These are phyloP conservation scores for Metarhizium robertsii DNA, from an alignment of 2,329 filamentous ascomycete species.

Conservation along the genomic window DNA sequence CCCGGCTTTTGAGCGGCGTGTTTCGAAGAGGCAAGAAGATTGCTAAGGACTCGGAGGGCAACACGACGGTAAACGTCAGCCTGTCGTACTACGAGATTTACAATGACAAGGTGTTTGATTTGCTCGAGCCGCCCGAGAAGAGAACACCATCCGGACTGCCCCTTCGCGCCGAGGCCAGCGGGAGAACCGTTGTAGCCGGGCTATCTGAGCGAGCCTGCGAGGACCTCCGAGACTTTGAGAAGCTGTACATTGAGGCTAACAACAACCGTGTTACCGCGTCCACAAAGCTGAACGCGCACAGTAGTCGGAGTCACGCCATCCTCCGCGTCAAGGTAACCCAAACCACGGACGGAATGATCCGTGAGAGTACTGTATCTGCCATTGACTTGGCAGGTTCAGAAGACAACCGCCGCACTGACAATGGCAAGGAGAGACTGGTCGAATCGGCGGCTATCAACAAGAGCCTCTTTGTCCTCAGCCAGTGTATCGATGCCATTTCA, in stretches of 20 bases:
- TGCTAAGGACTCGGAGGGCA: conserved; percentile 63
- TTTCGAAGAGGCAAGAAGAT: conserved; percentile 82
- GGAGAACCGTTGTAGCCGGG: conserved; percentile 80
- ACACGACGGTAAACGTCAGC: conserved; percentile 62
- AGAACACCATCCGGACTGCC: conserved; percentile 72
- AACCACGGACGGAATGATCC: conserved; percentile 55
- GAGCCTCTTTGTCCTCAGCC: conserved; percentile 85
- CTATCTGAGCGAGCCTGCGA: conserved; percentile 74
- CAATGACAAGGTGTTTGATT: conserved; percentile 88
- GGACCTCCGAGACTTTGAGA: conserved; percentile 83
- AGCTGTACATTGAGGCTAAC: conserved; percentile 84
- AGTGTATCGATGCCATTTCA: conserved; percentile 92
- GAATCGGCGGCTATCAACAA: conserved; percentile 98
- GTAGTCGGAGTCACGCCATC: conserved; percentile 82
- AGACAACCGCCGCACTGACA: conserved; percentile 89
- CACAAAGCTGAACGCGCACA: conserved; percentile 88
- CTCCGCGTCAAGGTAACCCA: conserved; percentile 83
- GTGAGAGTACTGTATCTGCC: conserved; percentile 77
- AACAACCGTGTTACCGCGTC: conserved; percentile 81
- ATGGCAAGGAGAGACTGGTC: conserved; percentile 84
- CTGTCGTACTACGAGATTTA: conserved; percentile 96
- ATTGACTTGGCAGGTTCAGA: conserved; percentile 95
- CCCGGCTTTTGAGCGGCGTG: conserved; percentile 72
- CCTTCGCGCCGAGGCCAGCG: conserved; percentile 75
- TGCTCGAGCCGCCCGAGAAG: conserved; percentile 82